Percentiles rank a stretch among this genome's conserved stretches.
These are phyloP conservation scores for Komagataella phaffii DNA, from an alignment of 805 yeast species.

Conservation along the genomic window DNA sequence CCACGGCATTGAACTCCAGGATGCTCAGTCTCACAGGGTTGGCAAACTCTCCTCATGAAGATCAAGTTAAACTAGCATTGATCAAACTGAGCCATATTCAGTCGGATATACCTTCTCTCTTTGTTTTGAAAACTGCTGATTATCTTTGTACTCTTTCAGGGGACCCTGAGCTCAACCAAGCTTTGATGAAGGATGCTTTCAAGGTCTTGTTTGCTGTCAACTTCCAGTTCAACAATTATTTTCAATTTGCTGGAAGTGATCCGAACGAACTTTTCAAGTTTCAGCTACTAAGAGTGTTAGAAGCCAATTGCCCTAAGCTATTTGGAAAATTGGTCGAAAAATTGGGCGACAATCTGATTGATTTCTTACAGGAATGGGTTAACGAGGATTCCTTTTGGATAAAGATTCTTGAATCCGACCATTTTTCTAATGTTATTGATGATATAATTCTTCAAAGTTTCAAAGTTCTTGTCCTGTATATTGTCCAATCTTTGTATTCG, in stretches of 20 bases:
- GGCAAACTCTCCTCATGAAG: background rate
- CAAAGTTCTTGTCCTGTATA: background rate
- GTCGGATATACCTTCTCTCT: background rate
- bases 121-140: background rate
- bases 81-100: background rate
- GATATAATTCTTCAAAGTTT: background rate
- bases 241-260: background rate
- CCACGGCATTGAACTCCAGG: background rate
- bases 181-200: background rate
- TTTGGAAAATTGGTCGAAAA: background rate
- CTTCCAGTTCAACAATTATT: background rate
- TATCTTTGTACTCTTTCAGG: background rate
- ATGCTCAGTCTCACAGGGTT: background rate
- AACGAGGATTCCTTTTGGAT: background rate
- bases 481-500: background rate
- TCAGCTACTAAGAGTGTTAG: background rate
- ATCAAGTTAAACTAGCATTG: background rate
- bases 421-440: background rate
- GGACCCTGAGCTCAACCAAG: background rate
- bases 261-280: background rate
- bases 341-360: background rate
- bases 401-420: background rate
- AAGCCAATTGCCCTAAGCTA: background rate
- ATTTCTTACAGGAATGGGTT: background rate
- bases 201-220: background rate